Conservation (phyloP, 371 early-diverging fungal genomes). For the Mucor racemosus region DNA sequence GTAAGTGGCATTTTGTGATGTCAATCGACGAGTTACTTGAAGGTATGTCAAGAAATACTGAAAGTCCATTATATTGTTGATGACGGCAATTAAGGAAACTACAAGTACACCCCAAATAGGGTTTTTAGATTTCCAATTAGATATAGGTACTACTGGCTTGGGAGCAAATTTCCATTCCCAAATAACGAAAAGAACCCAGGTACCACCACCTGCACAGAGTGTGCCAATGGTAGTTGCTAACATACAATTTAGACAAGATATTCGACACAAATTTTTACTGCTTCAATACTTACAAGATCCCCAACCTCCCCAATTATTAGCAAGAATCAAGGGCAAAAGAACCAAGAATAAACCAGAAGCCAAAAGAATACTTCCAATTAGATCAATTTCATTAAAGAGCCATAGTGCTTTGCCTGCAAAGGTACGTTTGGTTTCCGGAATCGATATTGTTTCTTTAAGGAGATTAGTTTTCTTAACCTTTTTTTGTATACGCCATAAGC, state of each 20-base stretch:
- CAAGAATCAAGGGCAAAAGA: conserved; percentile 49
- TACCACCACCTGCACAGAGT: conserved; percentile 34
- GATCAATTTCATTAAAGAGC: conserved; percentile 45
- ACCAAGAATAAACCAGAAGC: conserved; percentile 41
- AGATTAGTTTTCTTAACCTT: conserved; percentile 22
- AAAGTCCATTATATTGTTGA: conserved; percentile 47
- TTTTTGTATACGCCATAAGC: conserved; percentile 33
- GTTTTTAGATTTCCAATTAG: conserved; percentile 42
- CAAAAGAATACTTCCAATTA: conserved; percentile 47
- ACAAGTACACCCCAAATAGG: conserved; percentile 46
- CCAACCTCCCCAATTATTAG: conserved; percentile 47
- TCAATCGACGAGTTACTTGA: conserved; percentile 42
- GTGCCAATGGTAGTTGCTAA: conserved; percentile 30
- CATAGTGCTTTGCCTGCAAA: conserved; percentile 20
- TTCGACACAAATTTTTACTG: background rate
- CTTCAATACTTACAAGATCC: conserved; percentile 20
- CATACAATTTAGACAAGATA: background rate
- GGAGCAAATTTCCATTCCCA: conserved; percentile 44
- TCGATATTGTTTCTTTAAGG: conserved; percentile 10
- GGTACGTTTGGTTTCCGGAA: background rate
- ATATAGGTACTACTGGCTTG: conserved; percentile 47
- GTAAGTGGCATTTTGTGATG: conserved; percentile 25
- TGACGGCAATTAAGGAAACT: conserved; percentile 42
- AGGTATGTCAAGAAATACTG: conserved; percentile 46
- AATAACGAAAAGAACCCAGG: conserved; percentile 29